These are phyloP conservation scores for Pythium aquatile DNA, from an alignment of 352 stramenopile species.

Conservation along the genomic window DNA sequence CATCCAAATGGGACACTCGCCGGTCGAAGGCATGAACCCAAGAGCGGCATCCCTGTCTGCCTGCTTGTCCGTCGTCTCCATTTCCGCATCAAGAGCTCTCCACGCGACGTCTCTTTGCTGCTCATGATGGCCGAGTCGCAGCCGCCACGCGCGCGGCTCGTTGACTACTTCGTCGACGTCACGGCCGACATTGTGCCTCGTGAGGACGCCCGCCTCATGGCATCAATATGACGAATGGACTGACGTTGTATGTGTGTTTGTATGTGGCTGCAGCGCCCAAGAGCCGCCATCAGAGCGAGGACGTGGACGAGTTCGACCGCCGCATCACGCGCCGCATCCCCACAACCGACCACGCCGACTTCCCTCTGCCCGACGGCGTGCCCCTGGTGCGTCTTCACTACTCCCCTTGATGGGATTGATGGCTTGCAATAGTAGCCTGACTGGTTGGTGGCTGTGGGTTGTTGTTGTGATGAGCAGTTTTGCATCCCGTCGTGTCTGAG, in stretches of 20 bases:
- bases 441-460: not conserved
- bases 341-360: constrained; percentile 48
- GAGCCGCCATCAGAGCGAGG: constrained; percentile 9
- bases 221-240: too few species aligned
- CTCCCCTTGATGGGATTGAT: constrained; percentile 3
- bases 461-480: constrained; percentile 41
- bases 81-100: not conserved
- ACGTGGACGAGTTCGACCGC: constrained; percentile 45
- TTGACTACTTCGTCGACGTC: constrained; percentile 80
- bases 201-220: constrained; percentile 4
- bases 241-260: not conserved
- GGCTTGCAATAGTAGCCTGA: not conserved
- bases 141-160: constrained; percentile 35
- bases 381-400: constrained; percentile 46
- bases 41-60: not conserved
- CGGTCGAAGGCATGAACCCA: not conserved
- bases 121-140: not conserved
- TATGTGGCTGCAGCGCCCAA: constrained; percentile 6
- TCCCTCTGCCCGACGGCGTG: constrained; percentile 64
- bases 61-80: not conserved
- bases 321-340: constrained; percentile 47
- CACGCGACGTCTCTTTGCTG: not conserved
- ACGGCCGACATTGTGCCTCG: constrained; percentile 37
- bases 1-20: not conserved
- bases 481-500: constrained; percentile 62